phyloP scores from a whole-genome alignment of 129 eudicot genomes.

The Logfia minima region DNA sequence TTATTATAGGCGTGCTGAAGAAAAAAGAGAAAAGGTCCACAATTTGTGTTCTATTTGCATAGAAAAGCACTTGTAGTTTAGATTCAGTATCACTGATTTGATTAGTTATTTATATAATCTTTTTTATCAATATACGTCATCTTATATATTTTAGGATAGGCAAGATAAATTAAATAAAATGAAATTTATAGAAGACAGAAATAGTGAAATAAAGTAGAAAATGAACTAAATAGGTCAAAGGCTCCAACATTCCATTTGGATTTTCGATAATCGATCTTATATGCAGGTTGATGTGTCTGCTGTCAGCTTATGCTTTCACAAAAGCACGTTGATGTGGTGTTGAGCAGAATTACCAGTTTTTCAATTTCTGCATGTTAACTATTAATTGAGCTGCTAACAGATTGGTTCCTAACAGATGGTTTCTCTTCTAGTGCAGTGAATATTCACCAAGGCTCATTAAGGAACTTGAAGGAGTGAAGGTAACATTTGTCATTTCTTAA shows the following conservation, averaged over 20 bases:
- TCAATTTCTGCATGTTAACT: not conserved
- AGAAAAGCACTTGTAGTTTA: not conserved
- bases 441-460: slow-evolving; percentile 89
- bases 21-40: not conserved
- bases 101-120: not conserved
- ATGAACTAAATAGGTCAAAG: not conserved
- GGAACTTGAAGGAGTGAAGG: slow-evolving; percentile 87
- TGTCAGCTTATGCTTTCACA: too few relatives aligned
- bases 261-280: not conserved
- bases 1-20: not conserved
- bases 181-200: not conserved
- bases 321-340: too few relatives aligned
- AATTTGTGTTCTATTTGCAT: not conserved
- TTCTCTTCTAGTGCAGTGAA: slow-evolving; percentile 57
- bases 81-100: not conserved
- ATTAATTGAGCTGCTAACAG: not conserved
- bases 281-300: not conserved
- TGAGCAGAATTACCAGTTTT: not conserved
- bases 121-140: too few relatives aligned
- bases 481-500: slow-evolving; percentile 21
- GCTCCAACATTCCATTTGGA: not conserved
- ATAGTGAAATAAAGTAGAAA: not conserved
- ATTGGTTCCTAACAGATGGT: not conserved
- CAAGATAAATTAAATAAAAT: not conserved
- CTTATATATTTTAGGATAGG: not conserved